phyloP scores from a whole-genome alignment of 495 filamentous ascomycete genomes.

The Penicillium coprophilum region DNA sequence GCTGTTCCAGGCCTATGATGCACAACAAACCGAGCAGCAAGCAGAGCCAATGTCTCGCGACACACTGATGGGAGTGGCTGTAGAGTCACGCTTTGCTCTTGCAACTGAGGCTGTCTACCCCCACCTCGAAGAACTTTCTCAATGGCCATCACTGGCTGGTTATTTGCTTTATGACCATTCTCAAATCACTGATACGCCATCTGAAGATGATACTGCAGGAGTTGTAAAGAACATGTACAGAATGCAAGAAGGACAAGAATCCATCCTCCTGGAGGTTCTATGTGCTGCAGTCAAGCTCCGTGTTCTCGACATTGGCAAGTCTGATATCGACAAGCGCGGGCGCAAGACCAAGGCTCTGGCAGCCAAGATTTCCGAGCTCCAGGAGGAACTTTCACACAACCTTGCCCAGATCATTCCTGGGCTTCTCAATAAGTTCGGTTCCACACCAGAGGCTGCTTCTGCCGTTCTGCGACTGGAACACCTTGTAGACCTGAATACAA shows the following conservation, averaged over 20 bases:
- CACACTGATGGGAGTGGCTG: slow-evolving; percentile 40
- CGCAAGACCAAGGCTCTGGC: slow-evolving; percentile 61
- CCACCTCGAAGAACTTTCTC: slow-evolving; percentile 69
- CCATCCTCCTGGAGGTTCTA: slow-evolving; percentile 82
- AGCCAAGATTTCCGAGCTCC: slow-evolving; percentile 61
- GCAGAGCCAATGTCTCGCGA: slow-evolving; percentile 36
- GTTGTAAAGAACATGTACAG: slow-evolving; percentile 65
- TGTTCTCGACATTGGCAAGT: slow-evolving; percentile 59
- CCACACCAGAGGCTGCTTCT: slow-evolving; percentile 79
- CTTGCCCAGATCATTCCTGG: slow-evolving; percentile 78
- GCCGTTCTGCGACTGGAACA: slow-evolving; percentile 85
- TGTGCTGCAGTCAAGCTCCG: slow-evolving; percentile 71
- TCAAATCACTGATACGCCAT: slow-evolving; percentile 47
- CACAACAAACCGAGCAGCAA: slow-evolving; percentile 47
- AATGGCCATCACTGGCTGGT: slow-evolving; percentile 85
- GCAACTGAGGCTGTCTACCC: slow-evolving; percentile 84
- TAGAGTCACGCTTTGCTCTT: slow-evolving; percentile 79
- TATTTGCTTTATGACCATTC: slow-evolving; percentile 94
- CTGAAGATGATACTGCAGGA: slow-evolving; percentile 52
- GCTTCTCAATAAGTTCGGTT: slow-evolving; percentile 88
- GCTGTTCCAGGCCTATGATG: slow-evolving; percentile 75
- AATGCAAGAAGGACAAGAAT: slow-evolving; percentile 74
- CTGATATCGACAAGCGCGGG: slow-evolving; percentile 56
- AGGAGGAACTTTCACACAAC: slow-evolving; percentile 70
- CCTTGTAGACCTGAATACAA: slow-evolving; percentile 80